Evolutionary conservation across 192 early-diverging fungal species (phyloP).

Genomic region (Phycomyces nitens): DNA sequence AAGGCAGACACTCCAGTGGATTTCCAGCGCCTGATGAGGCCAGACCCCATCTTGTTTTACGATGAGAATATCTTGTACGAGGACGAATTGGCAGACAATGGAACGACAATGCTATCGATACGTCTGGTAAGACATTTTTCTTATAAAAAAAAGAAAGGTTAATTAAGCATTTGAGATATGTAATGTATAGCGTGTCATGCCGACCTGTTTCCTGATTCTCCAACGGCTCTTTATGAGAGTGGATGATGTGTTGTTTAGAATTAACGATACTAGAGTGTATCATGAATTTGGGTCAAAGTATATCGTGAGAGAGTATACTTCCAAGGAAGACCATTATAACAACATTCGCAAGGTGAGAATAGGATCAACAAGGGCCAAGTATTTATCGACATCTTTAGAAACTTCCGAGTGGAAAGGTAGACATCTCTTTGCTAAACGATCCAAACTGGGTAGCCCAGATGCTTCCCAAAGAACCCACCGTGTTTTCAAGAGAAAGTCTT

Average conservation of each 20-base stretch:
- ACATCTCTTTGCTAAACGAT: conserved; percentile 53
- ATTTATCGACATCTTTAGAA: conserved; percentile 17
- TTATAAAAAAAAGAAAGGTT: no score
- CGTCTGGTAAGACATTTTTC: conserved; percentile 71
- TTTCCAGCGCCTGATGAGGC: conserved; percentile 65
- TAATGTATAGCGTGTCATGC: conserved; percentile 88
- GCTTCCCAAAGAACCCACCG: conserved; percentile 25
- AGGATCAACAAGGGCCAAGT: not conserved
- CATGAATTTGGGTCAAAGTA: conserved; percentile 73
- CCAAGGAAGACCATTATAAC: conserved; percentile 61
- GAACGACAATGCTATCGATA: conserved; percentile 72
- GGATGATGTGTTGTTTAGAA: conserved; percentile 87
- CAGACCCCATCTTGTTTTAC: conserved; percentile 90
- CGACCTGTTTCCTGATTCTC: conserved; percentile 82
- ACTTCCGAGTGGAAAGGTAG: conserved; percentile 42
- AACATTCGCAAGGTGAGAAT: conserved; percentile 52
- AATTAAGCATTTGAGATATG: no score
- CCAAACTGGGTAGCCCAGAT: conserved; percentile 56
- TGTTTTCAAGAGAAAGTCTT: conserved; percentile 4
- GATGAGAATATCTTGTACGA: conserved; percentile 94
- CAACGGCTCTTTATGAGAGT: conserved; percentile 89
- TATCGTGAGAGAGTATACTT: conserved; percentile 70
- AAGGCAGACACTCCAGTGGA: conserved; percentile 57
- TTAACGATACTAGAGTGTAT: conserved; percentile 88
- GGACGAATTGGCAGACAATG: conserved; percentile 96